Evolutionary conservation across 441 rosid species (phyloP).

Genomic region (Lepidium campestre): DNA sequence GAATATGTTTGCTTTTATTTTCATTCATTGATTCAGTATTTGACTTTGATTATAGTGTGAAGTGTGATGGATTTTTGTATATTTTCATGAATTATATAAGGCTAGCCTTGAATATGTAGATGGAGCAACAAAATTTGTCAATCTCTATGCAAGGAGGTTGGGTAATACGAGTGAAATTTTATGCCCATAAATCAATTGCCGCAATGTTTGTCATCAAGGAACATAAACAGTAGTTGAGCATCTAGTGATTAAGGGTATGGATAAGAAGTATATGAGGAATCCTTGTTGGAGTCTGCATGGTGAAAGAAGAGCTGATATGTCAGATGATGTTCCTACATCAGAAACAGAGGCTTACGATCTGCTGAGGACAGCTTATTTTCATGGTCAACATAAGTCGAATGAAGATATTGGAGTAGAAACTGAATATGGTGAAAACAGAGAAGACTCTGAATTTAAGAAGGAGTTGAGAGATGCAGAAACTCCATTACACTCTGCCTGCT

Average conservation of each 20-base stretch:
- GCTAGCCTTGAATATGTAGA: no score
- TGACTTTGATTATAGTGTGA: no score
- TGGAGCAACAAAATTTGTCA: no score
- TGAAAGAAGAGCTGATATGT: neutral
- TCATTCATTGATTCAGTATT: no score
- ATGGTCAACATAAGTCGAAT: neutral
- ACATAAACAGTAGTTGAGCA: no score
- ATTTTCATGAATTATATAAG: no score
- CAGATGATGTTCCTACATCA: neutral
- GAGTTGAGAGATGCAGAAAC: neutral
- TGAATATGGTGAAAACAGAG: neutral
- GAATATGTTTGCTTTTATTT: no score
- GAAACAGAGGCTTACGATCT: neutral
- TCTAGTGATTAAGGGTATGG: neutral
- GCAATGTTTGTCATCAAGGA: no score
- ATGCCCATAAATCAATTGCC: no score
- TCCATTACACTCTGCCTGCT: neutral
- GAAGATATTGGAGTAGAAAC: neutral
- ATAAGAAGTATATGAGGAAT: neutral
- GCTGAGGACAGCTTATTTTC: neutral
- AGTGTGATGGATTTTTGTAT: no score
- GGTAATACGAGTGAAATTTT: no score
- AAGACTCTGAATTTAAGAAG: neutral
- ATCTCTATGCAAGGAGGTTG: no score
- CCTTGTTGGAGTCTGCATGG: neutral